phyloP scores from a whole-genome alignment of 2,329 filamentous ascomycete genomes.

The Pleurostoma richardsiae region DNA sequence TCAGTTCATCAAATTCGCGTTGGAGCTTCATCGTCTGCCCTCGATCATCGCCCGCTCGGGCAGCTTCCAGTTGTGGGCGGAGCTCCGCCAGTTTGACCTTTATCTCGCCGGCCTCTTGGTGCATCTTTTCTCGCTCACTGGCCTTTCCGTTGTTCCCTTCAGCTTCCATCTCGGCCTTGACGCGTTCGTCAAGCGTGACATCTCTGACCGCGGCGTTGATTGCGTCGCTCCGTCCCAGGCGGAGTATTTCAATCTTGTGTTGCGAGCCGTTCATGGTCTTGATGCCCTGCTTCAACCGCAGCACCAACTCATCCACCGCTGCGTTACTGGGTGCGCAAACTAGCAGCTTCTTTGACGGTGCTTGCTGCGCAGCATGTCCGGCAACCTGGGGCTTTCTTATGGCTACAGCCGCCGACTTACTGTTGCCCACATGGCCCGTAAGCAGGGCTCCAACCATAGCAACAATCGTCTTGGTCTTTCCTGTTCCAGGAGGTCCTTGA shows the following conservation, averaged over 20 bases:
- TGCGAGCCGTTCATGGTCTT: constrained; percentile 68
- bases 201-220: constrained; percentile 87
- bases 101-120: constrained; percentile 62
- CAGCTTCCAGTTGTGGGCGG: constrained; percentile 67
- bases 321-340: constrained; percentile 99
- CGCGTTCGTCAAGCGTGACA: constrained; percentile 89
- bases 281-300: constrained; percentile 84
- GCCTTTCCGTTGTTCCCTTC: constrained; percentile 53
- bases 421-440: constrained; percentile 47
- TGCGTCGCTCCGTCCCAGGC: constrained; percentile 83
- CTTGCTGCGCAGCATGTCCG: constrained; percentile 28
- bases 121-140: constrained; percentile 52
- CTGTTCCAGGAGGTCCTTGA: constrained; percentile 92
- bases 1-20: constrained; percentile 72
- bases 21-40: constrained; percentile 52
- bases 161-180: constrained; percentile 65
- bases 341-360: constrained; percentile 72
- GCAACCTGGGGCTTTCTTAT: constrained; percentile 33
- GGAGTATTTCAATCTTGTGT: constrained; percentile 80
- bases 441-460: constrained; percentile 90
- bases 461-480: constrained; percentile 97
- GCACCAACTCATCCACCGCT: constrained; percentile 91
- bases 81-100: constrained; percentile 70
- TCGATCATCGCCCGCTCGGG: constrained; percentile 49
- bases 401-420: constrained; percentile 36